Conservation (phyloP, 1,284 basidiomycete genomes). For the Microbotryum violaceum region DNA sequence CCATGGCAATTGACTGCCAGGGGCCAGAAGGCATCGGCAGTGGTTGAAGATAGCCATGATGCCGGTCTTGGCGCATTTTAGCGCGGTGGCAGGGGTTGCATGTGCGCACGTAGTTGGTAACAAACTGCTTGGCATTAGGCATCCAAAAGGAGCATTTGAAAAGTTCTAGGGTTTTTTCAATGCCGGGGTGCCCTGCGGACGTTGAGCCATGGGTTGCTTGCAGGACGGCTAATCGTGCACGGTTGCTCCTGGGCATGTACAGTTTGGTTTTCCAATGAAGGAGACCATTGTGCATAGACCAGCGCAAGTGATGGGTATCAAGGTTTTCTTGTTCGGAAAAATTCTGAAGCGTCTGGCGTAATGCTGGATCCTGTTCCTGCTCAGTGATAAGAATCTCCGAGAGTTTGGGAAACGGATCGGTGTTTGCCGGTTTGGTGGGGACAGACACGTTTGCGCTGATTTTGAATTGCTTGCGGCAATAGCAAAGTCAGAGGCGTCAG, state of each 20-base stretch:
- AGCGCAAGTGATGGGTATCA: neutral
- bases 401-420: neutral
- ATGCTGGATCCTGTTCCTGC: neutral
- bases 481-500: too few relatives aligned
- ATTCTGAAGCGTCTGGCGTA: neutral
- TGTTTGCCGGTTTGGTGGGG: too few relatives aligned
- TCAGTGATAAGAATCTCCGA: neutral
- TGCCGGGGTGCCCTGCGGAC: constrained; percentile 38
- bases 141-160: constrained; percentile 38
- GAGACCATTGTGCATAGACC: neutral
- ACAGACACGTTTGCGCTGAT: too few relatives aligned
- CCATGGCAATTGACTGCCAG: too few relatives aligned
- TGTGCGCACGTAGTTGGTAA: constrained; percentile 40
- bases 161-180: constrained; percentile 38
- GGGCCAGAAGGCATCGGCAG: too few relatives aligned
- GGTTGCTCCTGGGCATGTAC: constrained; percentile 38
- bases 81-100: too few relatives aligned
- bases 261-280: constrained; percentile 13
- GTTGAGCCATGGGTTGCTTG: constrained; percentile 35
- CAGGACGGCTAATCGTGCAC: constrained; percentile 30
- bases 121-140: constrained; percentile 35
- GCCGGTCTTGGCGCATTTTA: too few relatives aligned
- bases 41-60: too few relatives aligned
- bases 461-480: too few relatives aligned
- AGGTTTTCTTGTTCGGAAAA: neutral